Evolutionary conservation across 1,284 basidiomycete species (phyloP), one percentile per base, ranked within the genome.

Genomic region (Heterobasidion parviporum): DNA sequence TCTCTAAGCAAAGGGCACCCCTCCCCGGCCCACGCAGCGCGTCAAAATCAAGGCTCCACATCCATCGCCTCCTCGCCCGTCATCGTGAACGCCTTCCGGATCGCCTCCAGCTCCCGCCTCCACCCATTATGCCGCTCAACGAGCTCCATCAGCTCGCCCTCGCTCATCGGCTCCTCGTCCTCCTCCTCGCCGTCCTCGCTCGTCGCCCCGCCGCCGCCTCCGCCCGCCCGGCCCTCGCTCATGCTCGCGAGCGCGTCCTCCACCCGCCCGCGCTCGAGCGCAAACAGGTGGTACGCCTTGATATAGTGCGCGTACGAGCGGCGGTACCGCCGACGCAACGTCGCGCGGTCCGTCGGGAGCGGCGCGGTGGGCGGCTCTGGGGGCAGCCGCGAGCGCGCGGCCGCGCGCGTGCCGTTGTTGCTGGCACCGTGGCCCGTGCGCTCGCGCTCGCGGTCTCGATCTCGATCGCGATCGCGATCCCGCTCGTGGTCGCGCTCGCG

Each of bases 321-420:
- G 34, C 73, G 72, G 59, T 87, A 88, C 53, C 75, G 72, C 34
- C 69, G 68, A 15, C 81, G 78, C 41, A 88, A 72, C 20, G 68
- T 69, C 2, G 71, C 71, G 54, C 72, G 78, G 59, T 83, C 79
- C 1, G 69, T 67, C 15, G 81, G 73, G 2, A 77, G 70, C n/a
- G 74, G 70, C 26, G 53, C 47, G 9, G 57, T 70, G 68, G 56
- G 63, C 33, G 60, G 57, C 48, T 12, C 26, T 5, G 26, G 44
- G 26, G 26, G 16, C 26, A 20, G 50, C 10, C 15, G 20, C 20
- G 32, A 36, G 34, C 52, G 50, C 35, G 34, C 34, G 51, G 38
- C 35, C 2, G 34, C n/a, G 18, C 26, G 43, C 35, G 15, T 9
- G 41, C 16, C 16, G 41, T 5, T 44, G 5, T 44, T 44, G 41